Evolutionary conservation across 1,284 basidiomycete species (phyloP).

Genomic region (Cryptococcus sp.): DNA sequence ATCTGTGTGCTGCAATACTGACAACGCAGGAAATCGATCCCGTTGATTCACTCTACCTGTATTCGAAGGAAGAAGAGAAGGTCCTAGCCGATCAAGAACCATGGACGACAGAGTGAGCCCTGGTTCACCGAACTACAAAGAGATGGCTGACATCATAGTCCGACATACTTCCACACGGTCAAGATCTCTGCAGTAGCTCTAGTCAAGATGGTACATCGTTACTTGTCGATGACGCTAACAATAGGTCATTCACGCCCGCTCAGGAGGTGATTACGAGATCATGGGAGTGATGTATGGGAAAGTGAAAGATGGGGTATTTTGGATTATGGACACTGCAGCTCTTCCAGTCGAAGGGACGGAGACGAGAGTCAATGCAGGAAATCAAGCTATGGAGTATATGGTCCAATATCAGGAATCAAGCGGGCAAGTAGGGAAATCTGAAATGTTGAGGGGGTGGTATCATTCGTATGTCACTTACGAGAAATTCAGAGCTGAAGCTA

Average conservation of each 20-base stretch:
- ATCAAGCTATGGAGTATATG: slow-evolving; percentile 98
- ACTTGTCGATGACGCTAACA: not conserved
- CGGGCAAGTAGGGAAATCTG: slow-evolving; percentile 71
- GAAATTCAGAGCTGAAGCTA: slow-evolving; percentile 14
- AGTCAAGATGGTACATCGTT: slow-evolving; percentile 83
- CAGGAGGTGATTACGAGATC: slow-evolving; percentile 95
- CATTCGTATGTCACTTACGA: slow-evolving; percentile 57
- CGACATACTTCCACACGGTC: slow-evolving; percentile 88
- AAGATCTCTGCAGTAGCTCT: slow-evolving; percentile 92
- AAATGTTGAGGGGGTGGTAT: slow-evolving; percentile 97
- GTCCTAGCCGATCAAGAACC: slow-evolving; percentile 67
- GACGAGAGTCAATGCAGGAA: slow-evolving; percentile 93
- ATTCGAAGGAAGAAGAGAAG: slow-evolving; percentile 68
- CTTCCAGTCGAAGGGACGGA: slow-evolving; percentile 98
- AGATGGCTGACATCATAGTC: slow-evolving; percentile 51
- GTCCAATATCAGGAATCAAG: slow-evolving; percentile 81
- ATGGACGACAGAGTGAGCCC: slow-evolving; percentile 77
- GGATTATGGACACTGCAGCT: slow-evolving; percentile 94
- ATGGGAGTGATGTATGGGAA: slow-evolving; percentile 99
- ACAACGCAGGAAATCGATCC: slow-evolving; percentile 30
- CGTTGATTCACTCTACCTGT: slow-evolving; percentile 72
- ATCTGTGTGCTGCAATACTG: not conserved
- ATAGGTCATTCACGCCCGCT: slow-evolving; percentile 94
- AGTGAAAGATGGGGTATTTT: slow-evolving; percentile 76
- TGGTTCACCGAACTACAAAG: not conserved